Evolutionary conservation across 345 rosid species (phyloP).

Genomic region (Euphorbia pulcherrima): DNA sequence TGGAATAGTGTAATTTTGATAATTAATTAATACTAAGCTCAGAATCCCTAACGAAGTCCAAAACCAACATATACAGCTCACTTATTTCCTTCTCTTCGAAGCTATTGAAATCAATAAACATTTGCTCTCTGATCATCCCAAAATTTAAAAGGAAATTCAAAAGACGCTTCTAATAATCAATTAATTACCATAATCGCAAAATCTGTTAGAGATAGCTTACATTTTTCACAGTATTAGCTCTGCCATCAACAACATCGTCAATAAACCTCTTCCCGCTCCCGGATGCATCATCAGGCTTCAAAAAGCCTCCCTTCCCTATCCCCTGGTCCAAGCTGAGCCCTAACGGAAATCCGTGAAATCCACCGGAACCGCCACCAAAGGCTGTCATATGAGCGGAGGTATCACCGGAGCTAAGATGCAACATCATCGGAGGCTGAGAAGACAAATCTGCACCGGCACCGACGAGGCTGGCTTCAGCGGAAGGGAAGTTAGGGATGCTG

Average conservation of each 20-base stretch:
- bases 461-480: conserved; percentile 51
- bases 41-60: not conserved
- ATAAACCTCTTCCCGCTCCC: conserved; percentile 75
- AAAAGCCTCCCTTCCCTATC: conserved; percentile 72
- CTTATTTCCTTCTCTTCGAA: not conserved
- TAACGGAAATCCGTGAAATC: conserved; percentile 78
- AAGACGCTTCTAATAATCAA: no score
- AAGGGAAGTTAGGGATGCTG: conserved; percentile 60
- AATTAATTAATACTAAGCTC: not conserved
- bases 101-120: not conserved
- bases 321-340: conserved; percentile 92
- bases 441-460: conserved; percentile 45
- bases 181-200: not conserved
- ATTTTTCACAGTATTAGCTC: conserved; percentile 59
- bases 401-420: conserved; percentile 79
- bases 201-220: conserved; percentile 36
- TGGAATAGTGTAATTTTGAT: not conserved
- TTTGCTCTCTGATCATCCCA: not conserved
- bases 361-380: conserved; percentile 39
- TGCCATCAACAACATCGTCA: conserved; percentile 64
- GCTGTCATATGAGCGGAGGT: conserved; percentile 48
- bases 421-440: conserved; percentile 67
- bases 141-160: no score
- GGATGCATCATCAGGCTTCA: conserved; percentile 71
- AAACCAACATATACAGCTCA: not conserved